Conservation (phyloP, 177 flowering plant species). For the Telopea speciosissima region DNA sequence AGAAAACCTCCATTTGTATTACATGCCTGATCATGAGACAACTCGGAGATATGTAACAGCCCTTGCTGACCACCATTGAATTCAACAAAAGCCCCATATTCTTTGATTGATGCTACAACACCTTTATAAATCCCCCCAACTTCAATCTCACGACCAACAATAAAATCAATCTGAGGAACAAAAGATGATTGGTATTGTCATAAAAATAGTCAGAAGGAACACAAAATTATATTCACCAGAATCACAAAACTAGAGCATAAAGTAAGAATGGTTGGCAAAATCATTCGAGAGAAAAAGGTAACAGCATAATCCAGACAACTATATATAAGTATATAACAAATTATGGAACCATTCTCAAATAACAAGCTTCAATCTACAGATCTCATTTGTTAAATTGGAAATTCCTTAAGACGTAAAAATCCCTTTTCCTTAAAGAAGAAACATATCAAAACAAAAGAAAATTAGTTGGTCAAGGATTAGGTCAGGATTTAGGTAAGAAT, state of each 20-base stretch:
- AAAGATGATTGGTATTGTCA: background rate
- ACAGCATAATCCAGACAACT: too few species aligned
- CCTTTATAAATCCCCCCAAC: constrained; percentile 89
- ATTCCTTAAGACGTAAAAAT: too few species aligned
- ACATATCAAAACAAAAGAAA: too few species aligned
- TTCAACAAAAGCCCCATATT: constrained; percentile 96
- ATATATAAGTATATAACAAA: too few species aligned
- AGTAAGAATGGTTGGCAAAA: background rate
- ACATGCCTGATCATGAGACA: constrained; percentile 81
- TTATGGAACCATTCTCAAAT: background rate
- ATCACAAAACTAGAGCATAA: background rate
- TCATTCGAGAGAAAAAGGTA: background rate
- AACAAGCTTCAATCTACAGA: too few species aligned
- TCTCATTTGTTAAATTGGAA: too few species aligned
- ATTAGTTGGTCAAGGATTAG: too few species aligned
- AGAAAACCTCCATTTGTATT: constrained; percentile 2
- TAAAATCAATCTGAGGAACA: constrained; percentile 57
- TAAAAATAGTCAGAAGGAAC: background rate
- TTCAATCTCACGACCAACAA: constrained; percentile 86
- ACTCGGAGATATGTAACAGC: constrained; percentile 84
- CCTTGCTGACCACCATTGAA: constrained; percentile 98
- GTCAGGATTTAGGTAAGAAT: too few species aligned
- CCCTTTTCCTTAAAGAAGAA: too few species aligned
- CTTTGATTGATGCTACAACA: constrained; percentile 69
- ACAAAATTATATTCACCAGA: background rate